Evolutionary conservation across 2,329 filamentous ascomycete genomes (phyloP), one percentile per base, ranked within the genome.

Genomic region (Emmonsiellopsis sp.): DNA sequence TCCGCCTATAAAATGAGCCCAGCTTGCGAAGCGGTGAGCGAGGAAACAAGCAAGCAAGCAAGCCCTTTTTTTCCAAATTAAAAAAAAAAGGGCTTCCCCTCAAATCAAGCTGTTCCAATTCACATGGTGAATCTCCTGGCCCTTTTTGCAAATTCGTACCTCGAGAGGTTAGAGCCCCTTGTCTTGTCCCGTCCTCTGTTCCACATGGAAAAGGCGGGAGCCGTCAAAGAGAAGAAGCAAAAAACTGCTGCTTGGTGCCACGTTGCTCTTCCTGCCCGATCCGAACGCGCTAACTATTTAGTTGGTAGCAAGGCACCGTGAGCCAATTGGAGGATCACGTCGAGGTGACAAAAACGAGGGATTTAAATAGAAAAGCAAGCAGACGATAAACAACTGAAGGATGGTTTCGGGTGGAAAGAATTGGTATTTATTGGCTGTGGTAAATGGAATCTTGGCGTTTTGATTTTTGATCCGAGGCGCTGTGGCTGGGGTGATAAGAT

Each of bases 191-290:
- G 47, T 33, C 36, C 6, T 21, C 47, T n/a, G 36, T 49, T 31
- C 47, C 36, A 49, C 36, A 49, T 32, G 33, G 45, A 21, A 40
- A 10, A 14, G 36, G 47, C 47, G 47, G 46, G 32, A 21, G 31
- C 40, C 40, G 34, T 11, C 9, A 34, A 9, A 6, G 14, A 43
- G 17, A 5, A 42, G 11, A 13, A 42, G 37, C 6, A 50, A 50
- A n/a, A 21, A 34, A 27, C 3, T n/a, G 31, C 50, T 52, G 50
- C 42, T 46, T 46, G 50, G 50, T 52, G 50, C 50, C 50, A 52
- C 50, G 50, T 52, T 42, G 42, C 42, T 14, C 42, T 52, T 46
- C 42, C 50, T 52, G 50, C 50, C 50, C 50, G 39, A 52, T 46
- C 32, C 42, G 42, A 11, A 27, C 21, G 46, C 46, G 21, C 36